phyloP scores from a whole-genome alignment of 2,329 filamentous ascomycete genomes.

The Byssochlamys sp. region DNA sequence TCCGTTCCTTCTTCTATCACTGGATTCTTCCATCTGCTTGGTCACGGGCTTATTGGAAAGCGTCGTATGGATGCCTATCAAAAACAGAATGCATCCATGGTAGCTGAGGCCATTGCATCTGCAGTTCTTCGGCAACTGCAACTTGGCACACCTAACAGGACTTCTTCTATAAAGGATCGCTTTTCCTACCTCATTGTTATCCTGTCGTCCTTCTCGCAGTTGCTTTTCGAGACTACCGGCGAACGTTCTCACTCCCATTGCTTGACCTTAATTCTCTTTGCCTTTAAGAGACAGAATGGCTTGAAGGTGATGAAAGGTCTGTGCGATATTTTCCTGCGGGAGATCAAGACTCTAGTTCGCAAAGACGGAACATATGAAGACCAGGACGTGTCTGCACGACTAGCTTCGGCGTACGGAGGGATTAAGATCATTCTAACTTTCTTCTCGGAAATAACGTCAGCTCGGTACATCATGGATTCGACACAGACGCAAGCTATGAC shows the following conservation, averaged over 20 bases:
- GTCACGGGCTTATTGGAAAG: constrained; percentile 68
- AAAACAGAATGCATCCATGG: constrained; percentile 51
- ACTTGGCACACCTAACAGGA: constrained; percentile 36
- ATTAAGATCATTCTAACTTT: constrained; percentile 78
- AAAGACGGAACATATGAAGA: constrained; percentile 32
- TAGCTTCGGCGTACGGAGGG: constrained; percentile 47
- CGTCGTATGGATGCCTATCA: constrained; percentile 58
- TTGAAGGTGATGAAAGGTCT: constrained; percentile 64
- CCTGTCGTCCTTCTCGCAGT: constrained; percentile 65
- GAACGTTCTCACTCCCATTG: constrained; percentile 43
- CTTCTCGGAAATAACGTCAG: constrained; percentile 64
- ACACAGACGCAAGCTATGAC: constrained; percentile 50
- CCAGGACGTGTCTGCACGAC: constrained; percentile 32
- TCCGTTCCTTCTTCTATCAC: constrained; percentile 71
- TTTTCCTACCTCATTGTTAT: constrained; percentile 76
- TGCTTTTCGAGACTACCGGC: constrained; percentile 60
- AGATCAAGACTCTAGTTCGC: constrained; percentile 42
- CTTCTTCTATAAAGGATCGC: constrained; percentile 49
- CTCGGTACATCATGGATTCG: constrained; percentile 73
- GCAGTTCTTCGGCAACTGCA: constrained; percentile 60
- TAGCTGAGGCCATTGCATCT: constrained; percentile 61
- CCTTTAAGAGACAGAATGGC: constrained; percentile 74
- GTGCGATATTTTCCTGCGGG: constrained; percentile 57
- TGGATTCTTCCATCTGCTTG: constrained; percentile 74
- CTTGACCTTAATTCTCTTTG: constrained; percentile 66